Base-by-base conservation (phyloP, 352 stramenopile species). In the Pythium sp. region DNA sequence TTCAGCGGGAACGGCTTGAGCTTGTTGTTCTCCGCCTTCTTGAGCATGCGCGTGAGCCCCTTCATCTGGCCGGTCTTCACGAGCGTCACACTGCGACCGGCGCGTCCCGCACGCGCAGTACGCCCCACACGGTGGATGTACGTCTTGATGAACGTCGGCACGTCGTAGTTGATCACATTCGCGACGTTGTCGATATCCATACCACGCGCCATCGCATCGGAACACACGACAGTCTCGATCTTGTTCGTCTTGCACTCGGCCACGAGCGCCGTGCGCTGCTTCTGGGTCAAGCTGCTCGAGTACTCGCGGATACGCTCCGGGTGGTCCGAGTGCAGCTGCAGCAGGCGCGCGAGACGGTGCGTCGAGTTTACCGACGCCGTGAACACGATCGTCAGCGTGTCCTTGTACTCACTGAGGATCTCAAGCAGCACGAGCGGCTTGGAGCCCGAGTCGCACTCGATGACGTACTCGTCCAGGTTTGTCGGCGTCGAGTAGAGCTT, bases 311-410 rank as follows among this genome's bases (percentile, higher is more conserved):
- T 77, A 30, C 77, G 76, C 64, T 87, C 76, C 0, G 79, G 80
- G 9, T 88, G 70, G 1, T 74, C 71, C 2, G 81, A 75, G 64
- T 86, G 87, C 49, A 99, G 82, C 72, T 99, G 95, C 34, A 99
- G 80, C 56, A 99, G 75, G 30, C 93, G 83, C 18, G 92, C 87
- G n/a, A 99, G 80, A 51, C 97, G 91, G 78, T 99, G 96, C 14
- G 97, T 98, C 18, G 97, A 97, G 76, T 99, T 98, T 14, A 99
- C 84, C 67, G 95, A 99, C 11, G 93, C 93, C 18, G 96, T 98
- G 77, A 99, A 99, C 5, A 99, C 90, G 64, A 99, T 95, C 56
- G 91, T 89, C 28, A 97, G 76, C 41, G 86, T 71, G 30, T 73
- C 76, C n/a, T 58, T 74, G 80, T 87, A 89, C 64, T 93, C 76